Base-by-base conservation (phyloP, 129 eudicot species). In the Cynara cardunculus region DNA sequence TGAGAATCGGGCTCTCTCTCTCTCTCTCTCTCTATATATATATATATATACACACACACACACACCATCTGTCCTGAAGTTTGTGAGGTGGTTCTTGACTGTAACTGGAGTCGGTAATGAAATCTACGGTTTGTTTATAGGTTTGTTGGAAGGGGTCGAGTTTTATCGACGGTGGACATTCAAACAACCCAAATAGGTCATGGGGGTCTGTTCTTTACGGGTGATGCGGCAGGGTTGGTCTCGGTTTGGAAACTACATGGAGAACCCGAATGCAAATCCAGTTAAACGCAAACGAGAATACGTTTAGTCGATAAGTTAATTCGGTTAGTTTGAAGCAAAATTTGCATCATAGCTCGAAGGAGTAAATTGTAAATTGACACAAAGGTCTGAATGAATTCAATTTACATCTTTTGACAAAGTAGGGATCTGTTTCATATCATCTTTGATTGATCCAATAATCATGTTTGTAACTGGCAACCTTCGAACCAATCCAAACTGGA, bases 191-290 rank as follows among this genome's bases (percentile, higher is more conserved):
- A 82, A 39, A 46, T 71, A 5, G 89, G 92, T 7, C 41, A 62
- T 0, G 87, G 83, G 11, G 97, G 92, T 65, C 84, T 91, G n/a
- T 87, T 89, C 44, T 89, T 91, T 76, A 87, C 92, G 0, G 94
- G 94, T 8, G 94, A 91, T 81, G 88, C 78, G 13, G 74, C 81
- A 11, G 97, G 97, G 14, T 68, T 77, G 73, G 31, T 91, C 41
- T 77, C 78, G 0, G 94, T 91, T 2, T 91, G 97, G 97, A 87
- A 82, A 61, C 37, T 85, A 78, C 31, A 69, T 8, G 84, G 75
- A 66, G 70, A 41, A 30, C 70, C 62, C 22, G 26, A 16, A 73
- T 73, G 37, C 28, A 53, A 75, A 14, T 25, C 70, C 3, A 25
- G 32, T 75, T 18, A 74, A 21, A 0, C 31, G 32, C n/a, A 69